Evolutionary conservation across 2,329 filamentous ascomycete genomes (phyloP), one percentile per base, ranked within the genome.

Genomic region (Alternaria rosae): DNA sequence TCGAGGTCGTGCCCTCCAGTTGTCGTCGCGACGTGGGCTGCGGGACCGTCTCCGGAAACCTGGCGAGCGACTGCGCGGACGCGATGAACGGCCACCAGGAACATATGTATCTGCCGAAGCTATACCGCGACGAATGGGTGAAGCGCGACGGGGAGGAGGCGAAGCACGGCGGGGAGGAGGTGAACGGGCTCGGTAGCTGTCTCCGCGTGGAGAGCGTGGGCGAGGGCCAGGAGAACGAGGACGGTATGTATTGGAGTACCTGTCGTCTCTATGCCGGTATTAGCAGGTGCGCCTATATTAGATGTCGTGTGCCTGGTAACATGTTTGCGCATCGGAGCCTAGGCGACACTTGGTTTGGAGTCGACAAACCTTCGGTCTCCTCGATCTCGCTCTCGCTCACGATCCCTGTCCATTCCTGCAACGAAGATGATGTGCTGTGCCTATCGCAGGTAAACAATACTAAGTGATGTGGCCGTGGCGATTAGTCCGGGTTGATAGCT

Each of bases 321-420:
- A 30, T 21, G 15, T 47, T 7, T 58, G 61, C 59, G 42, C 38
- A 47, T 43, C 23, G 32, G 26, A n/a, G 47, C 50, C 44, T 45
- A 64, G 61, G 65, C 62, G 59, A 48, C 65, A 59, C 38, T 55
- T 28, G 60, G 57, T 54, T 23, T 61, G 57, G 66, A 67, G 65
- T 65, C 57, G 61, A 79, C 80, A 74, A 75, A 82, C 81, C 81
- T 82, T 72, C 81, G 72, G 45, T 81, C 79, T 56, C 79, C 79
- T 56, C 79, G 76, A 61, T 82, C 80, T 59, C 79, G 71, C 59
- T 81, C 80, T 68, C 79, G 71, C 62, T 80, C 80, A 65, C 78
- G 74, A 62, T 82, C 80, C 58, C 76, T 70, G 51, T 79, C 76
- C 77, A 79, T 78, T 44, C 50, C 62, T 62, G 67, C 45, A 54